Conservation (phyloP, 345 rosid species). For the Turritis glabra region DNA sequence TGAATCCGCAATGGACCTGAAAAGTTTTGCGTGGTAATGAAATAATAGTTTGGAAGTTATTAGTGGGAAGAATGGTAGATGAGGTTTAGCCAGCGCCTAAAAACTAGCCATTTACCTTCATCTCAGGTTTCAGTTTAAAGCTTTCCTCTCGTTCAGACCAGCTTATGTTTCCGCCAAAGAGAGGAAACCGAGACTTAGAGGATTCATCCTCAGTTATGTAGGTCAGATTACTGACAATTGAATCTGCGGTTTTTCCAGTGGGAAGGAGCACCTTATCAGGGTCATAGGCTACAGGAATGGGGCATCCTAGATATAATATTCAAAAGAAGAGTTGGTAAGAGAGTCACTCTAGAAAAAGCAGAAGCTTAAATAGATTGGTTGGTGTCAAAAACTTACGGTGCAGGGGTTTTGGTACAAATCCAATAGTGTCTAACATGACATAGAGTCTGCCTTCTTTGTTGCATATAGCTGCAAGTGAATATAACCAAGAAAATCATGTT, state of each 20-base stretch:
- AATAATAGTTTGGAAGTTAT: conserved; percentile 8
- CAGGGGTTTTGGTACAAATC: conserved; percentile 64
- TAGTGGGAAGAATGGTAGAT: not conserved
- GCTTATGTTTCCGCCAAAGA: conserved; percentile 88
- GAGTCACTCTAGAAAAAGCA: not conserved
- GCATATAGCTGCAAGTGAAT: conserved; percentile 66
- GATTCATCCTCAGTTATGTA: conserved; percentile 62
- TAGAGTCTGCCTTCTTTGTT: conserved; percentile 83
- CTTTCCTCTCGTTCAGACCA: conserved; percentile 85
- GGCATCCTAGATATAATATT: conserved; percentile 58
- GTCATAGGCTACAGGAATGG: conserved; percentile 62
- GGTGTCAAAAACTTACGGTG: conserved; percentile 75
- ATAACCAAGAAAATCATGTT: not conserved
- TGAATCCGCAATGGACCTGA: conserved; percentile 92
- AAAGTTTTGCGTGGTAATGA: conserved; percentile 10
- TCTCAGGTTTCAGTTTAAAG: conserved; percentile 62
- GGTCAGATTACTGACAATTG: conserved; percentile 54
- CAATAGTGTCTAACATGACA: conserved; percentile 64
- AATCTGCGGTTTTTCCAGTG: conserved; percentile 53
- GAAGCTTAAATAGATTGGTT: not conserved
- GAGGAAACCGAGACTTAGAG: conserved; percentile 52
- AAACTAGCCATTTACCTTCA: conserved; percentile 61
- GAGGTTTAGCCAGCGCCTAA: not conserved
- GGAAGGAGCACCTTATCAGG: conserved; percentile 77
- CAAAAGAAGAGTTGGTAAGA: not conserved